Evolutionary conservation across 83 land plant species (phyloP).

Genomic region (Diphasiastrum complanatum): DNA sequence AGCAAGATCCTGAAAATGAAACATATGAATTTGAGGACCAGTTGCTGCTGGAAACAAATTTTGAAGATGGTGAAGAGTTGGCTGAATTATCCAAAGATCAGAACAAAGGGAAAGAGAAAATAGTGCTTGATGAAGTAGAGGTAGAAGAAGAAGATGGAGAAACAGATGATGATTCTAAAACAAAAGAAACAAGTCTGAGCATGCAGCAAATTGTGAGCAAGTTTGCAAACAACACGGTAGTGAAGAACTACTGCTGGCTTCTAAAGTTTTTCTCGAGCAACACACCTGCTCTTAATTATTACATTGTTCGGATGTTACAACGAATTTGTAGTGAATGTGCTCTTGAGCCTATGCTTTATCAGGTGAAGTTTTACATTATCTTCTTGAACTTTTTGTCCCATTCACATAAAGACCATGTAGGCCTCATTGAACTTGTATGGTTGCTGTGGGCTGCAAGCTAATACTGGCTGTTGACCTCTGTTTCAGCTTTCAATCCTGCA

Average conservation of each 20-base stretch:
- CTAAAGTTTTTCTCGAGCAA: conserved; percentile 71
- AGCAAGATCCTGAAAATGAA: background rate
- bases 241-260: conserved; percentile 90
- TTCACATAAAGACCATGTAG: background rate
- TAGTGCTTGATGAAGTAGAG: conserved; percentile 14
- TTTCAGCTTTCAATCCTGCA: conserved; percentile 72
- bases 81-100: too few species aligned
- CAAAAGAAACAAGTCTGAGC: conserved; percentile 61
- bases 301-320: conserved; percentile 66
- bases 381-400: too few species aligned
- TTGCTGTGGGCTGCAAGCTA: background rate
- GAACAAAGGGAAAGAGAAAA: background rate
- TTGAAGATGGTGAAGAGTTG: conserved; percentile 1
- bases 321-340: conserved; percentile 71
- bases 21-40: too few species aligned
- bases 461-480: background rate
- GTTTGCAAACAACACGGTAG: conserved; percentile 53
- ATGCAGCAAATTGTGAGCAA: conserved; percentile 42
- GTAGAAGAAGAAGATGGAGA: conserved; percentile 15
- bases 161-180: conserved; percentile 34
- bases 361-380: conserved; percentile 61
- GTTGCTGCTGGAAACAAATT: conserved; percentile 4
- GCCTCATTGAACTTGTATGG: background rate
- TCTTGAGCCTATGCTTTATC: conserved; percentile 87
- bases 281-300: conserved; percentile 58